phyloP scores from a whole-genome alignment of 139 green algal species.

The Chlamydomonas asymmetrica region DNA sequence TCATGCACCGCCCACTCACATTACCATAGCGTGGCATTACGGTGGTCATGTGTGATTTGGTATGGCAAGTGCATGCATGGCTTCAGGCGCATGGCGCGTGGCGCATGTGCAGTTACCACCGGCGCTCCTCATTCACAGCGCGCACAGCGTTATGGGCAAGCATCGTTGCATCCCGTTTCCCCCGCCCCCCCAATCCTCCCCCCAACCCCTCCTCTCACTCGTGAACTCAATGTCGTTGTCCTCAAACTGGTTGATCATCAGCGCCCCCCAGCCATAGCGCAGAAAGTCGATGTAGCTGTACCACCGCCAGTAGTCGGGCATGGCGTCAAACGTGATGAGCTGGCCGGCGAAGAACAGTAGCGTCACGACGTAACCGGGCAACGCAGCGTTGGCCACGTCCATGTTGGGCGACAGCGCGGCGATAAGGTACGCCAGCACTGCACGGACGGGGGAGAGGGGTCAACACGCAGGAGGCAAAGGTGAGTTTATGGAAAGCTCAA shows the following conservation, averaged over 20 bases:
- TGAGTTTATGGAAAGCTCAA: no score
- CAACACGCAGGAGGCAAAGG: no score
- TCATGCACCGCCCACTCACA: no score
- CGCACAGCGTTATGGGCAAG: no score
- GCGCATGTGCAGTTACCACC: no score
- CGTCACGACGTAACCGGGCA: slow-evolving; percentile 44
- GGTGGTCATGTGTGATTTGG: no score
- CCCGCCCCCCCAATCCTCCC: not conserved
- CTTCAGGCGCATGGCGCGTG: no score
- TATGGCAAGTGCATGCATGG: no score
- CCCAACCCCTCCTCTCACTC: not conserved
- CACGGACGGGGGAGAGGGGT: not conserved
- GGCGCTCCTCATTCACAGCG: no score
- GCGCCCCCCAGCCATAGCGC: slow-evolving; percentile 51
- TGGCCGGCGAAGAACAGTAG: slow-evolving; percentile 64
- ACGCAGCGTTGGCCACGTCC: slow-evolving; percentile 78
- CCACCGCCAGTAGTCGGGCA: slow-evolving; percentile 58
- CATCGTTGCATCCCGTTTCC: no score
- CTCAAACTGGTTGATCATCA: slow-evolving; percentile 69
- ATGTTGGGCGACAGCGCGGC: slow-evolving; percentile 74
- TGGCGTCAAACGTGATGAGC: slow-evolving; percentile 60
- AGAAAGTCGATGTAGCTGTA: slow-evolving; percentile 51
- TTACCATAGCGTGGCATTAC: no score
- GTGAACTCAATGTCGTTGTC: slow-evolving; percentile 13
- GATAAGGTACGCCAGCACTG: slow-evolving; percentile 70